Base-by-base conservation (phyloP, 495 filamentous ascomycete genomes). In the Annulohypoxylon maeteangense region DNA sequence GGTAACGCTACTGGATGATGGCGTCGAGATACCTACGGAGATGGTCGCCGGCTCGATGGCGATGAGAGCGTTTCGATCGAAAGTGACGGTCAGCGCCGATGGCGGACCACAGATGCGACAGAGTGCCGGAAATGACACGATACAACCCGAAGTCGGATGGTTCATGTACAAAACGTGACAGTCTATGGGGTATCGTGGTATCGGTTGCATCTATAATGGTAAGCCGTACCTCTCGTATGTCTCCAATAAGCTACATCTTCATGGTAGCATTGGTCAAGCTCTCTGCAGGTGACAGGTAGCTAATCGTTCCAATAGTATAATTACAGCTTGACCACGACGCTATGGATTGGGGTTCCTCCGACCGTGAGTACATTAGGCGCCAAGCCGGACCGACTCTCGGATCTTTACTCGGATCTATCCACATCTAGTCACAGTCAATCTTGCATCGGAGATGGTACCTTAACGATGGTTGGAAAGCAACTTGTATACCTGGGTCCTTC, bases 141-240 rank as follows among this genome's bases (percentile, higher is more conserved):
- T 82, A 51, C 76, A 79, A 53, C 81, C 81, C 4, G 76, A 79
- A 68, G 53, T 76, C 18, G 79, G 80, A 32, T 82, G 80, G 81
- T 78, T 81, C 27, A 80, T 83, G 68, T 78, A 78, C 51, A 71
- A 70, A 56, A 78, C 78, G 50, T 78, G 66, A 76, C 62, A 20
- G 34, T 14, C 5, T 7, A 11, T 47, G 60, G 29, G 44, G 51
- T 16, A 51, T 65, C 48, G 65, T 68, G 56, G 54, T 25, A 56
- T 45, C 40, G 36, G 25, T 44, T 50, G 51, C 55, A 44, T 60
- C 54, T 16, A 58, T 67, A 72, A 72, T 72, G 64, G 69, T 72
- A 67, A 67, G 69, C 63, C 27, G 40, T 32, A 32, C 54, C n/a
- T 23, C 36, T 45, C 36, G 7, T 54, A 31, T 51, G 11, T 53